Evolutionary conservation across 148 eudicot genomes (phyloP), one percentile per base, ranked within the genome.

Genomic region (Linanthus parryae): DNA sequence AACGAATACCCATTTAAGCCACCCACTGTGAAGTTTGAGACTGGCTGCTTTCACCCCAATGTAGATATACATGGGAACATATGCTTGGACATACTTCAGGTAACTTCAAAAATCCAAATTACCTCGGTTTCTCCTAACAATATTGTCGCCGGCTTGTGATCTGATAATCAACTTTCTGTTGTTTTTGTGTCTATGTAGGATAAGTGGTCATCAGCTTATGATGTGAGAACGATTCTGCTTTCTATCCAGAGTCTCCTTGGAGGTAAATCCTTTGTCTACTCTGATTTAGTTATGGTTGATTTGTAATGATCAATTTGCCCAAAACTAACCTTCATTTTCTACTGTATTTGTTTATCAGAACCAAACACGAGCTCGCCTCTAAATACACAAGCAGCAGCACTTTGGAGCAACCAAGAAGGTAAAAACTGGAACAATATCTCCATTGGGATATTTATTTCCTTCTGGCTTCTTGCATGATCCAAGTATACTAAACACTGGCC

Each of bases 201-300:
- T 44, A 87, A 87, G 44, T 92, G 99, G 99, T 87, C 99, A 47
- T 87, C 99, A 43, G 99, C 99, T 23, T 92, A 92, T 67, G 96
- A 87, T 69, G 96, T 88, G 40, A 82, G 99, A 48, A 84, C 91
- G 8, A 80, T 88, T 53, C 73, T 87, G 58, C 59, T 92, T 20
- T 92, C 96, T 9, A 82, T 92, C 45, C 99, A 92, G 75, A 87
- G 94, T 58, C 62, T 92, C 44, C 94, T 92, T 56, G 96, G 96
- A 80, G 98, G 98, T 87, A 87, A 43, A 14, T 59, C 12, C 19
- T 17, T 22, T 41, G 20, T 14, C 10, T 25, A n/a, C 23, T 44
- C 3, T 49, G 19, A 26, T 13, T 45, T 30, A 5, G 21, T 6
- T 24, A 38, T 28, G 2, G 13, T 40, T 22, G 14, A 14, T 12